Percentiles rank a stretch among this genome's conserved stretches.
Evolutionary conservation across 352 stramenopile species (phyloP).

Genomic region (Phytophthora ramorum): DNA sequence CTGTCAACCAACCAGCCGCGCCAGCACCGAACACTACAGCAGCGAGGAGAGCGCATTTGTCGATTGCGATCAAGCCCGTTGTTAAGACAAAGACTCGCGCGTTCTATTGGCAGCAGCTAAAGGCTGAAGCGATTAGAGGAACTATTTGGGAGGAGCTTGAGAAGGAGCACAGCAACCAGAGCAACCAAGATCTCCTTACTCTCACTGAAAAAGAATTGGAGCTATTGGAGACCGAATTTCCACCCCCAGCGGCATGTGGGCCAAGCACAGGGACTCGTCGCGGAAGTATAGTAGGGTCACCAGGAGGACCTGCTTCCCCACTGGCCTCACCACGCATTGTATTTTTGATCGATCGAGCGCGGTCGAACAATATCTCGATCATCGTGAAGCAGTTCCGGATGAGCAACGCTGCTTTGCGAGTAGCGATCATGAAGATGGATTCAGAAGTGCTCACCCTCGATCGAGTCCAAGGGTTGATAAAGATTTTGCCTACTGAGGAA

Average conservation of each 20-base stretch:
- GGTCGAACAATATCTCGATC: slow-evolving; percentile 95
- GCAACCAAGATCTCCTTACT: slow-evolving; percentile 59
- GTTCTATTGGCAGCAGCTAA: slow-evolving; percentile 83
- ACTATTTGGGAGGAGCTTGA: slow-evolving; percentile 87
- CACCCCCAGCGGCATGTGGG: slow-evolving; percentile 52
- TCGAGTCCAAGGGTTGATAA: slow-evolving; percentile 84
- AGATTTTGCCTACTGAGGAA: slow-evolving; percentile 90
- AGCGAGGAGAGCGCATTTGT: slow-evolving; percentile 53
- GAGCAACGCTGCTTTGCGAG: slow-evolving; percentile 80
- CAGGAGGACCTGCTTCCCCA: slow-evolving; percentile 50
- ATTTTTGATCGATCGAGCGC: slow-evolving; percentile 75
- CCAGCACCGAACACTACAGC: slow-evolving; percentile 21
- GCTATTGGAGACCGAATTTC: slow-evolving; percentile 68
- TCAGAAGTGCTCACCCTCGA: slow-evolving; percentile 78
- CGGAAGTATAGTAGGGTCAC: slow-evolving; percentile 45
- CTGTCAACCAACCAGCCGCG: slow-evolving; percentile 3
- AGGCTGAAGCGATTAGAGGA: slow-evolving; percentile 61
- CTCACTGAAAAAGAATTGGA: slow-evolving; percentile 59
- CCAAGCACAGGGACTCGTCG: slow-evolving; percentile 47
- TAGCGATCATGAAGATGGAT: slow-evolving; percentile 88
- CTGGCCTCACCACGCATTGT: slow-evolving; percentile 65
- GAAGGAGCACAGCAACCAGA: slow-evolving; percentile 55
- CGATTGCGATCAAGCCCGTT: slow-evolving; percentile 68
- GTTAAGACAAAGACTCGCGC: slow-evolving; percentile 66
- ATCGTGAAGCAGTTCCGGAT: slow-evolving; percentile 96